Base-by-base conservation (phyloP, 106 monocot species). In the Iris macrosiphon region DNA sequence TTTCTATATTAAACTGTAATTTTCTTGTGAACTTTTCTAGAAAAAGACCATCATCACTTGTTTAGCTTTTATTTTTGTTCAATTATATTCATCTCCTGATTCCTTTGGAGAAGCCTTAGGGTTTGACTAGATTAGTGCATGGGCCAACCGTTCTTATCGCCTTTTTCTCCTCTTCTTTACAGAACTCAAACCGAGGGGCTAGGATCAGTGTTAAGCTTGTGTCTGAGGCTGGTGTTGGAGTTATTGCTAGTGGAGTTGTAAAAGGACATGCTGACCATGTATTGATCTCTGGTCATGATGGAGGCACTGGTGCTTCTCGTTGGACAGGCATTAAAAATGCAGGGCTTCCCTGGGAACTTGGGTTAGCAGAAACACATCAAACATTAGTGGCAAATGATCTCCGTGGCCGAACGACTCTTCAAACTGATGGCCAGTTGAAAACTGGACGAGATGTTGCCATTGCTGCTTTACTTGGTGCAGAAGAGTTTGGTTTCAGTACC, bases 221-320 rank as follows among this genome's bases (percentile, higher is more conserved):
- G 2, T 98, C 98, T 34, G 91, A 91, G 59, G 98, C 91, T 61
- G 98, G 98, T 65, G 98, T 98, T n/a, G 98, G 98, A 41, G 91
- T 98, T 28, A 80, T 98, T 70, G 98, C 98, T 40, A 98, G 98
- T 55, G 98, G 98, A 26, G 98, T 98, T 51, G 98, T 98, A 3
- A 98, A 98, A 55, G 98, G 98, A 7, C 98, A 98, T 75, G 98
- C 98, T 13, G 98, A 98, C 42, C 98, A 98, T 78, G 81, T 98
- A n/a, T 71, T 98, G 50, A 98, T 98, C 45, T 87, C 98, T 31
- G 98, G 98, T 23, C 98, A 98, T 62, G 98, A 98, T 75, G 93
- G 93, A 40, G 93, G 93, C 2, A 88, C 93, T 15, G 93, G 93
- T 19, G 93, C 93, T 59, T 93, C 93, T 9, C 79, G 83, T 26